Evolutionary conservation across 306 rosid species (phyloP).

Genomic region (Pyrus pyrifolia): DNA sequence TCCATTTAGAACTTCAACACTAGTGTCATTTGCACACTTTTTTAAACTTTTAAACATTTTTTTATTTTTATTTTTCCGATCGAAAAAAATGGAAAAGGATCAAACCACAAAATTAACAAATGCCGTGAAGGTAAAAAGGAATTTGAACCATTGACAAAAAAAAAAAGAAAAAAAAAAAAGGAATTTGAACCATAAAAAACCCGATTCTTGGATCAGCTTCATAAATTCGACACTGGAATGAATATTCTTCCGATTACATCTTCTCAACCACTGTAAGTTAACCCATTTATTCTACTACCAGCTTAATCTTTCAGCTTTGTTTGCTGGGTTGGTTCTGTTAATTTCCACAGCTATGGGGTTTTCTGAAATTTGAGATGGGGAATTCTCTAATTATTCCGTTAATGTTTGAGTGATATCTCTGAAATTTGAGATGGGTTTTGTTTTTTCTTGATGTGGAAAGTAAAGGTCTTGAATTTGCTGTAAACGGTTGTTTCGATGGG

Average conservation of each 20-base stretch:
- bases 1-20: too few species aligned
- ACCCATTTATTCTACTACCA: neutral
- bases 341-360: neutral
- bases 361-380: neutral
- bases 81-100: too few species aligned
- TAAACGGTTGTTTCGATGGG: conserved; percentile 40
- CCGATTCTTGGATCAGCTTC: conserved; percentile 12
- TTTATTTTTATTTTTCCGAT: too few species aligned
- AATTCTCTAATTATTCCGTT: neutral
- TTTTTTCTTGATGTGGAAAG: conserved; percentile 1
- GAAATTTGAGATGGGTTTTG: conserved; percentile 10
- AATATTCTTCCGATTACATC: neutral
- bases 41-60: too few species aligned
- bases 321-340: neutral
- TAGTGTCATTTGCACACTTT: too few species aligned
- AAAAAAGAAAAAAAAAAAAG: too few species aligned
- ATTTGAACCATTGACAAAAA: too few species aligned
- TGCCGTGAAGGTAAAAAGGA: too few species aligned
- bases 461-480: neutral
- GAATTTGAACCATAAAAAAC: neutral
- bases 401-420: neutral
- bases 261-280: neutral
- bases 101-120: too few species aligned
- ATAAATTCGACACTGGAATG: neutral
- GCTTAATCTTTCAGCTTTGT: neutral